Conservation (phyloP, 139 green algal species). For the Chlamydomonas schloesseri region DNA sequence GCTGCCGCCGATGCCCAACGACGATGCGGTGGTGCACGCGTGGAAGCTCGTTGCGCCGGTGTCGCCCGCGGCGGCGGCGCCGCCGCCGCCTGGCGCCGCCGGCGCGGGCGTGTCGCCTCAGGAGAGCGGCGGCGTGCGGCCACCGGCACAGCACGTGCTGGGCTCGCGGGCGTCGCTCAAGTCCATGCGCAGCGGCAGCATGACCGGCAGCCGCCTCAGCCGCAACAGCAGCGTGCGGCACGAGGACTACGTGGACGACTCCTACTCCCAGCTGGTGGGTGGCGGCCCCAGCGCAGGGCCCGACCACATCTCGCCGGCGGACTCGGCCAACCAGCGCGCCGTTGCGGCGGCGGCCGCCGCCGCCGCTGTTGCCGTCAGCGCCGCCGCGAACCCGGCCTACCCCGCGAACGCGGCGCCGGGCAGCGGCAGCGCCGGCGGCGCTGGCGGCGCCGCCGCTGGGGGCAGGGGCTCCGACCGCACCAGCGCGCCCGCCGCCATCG, state of each 20-base stretch:
- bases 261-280: background rate
- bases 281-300: too few species aligned
- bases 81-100: background rate
- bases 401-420: background rate
- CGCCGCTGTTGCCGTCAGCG: background rate
- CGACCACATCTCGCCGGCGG: background rate
- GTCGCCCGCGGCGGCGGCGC: background rate
- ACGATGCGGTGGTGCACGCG: background rate
- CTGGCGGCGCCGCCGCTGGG: background rate
- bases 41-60: slow-evolving; percentile 28
- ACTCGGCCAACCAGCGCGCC: slow-evolving; percentile 8
- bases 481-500: slow-evolving; percentile 19
- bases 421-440: background rate
- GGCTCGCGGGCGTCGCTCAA: slow-evolving; percentile 8
- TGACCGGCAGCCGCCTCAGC: slow-evolving; percentile 34
- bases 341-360: background rate
- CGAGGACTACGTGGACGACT: slow-evolving; percentile 33
- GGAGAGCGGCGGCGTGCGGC: too few species aligned
- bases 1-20: background rate
- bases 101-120: background rate
- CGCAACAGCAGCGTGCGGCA: background rate
- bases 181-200: background rate
- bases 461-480: background rate
- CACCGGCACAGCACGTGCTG: background rate
- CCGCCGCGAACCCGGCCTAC: background rate